Conservation (phyloP, 495 filamentous ascomycete species). For the Talaromyces proteolyticus region DNA sequence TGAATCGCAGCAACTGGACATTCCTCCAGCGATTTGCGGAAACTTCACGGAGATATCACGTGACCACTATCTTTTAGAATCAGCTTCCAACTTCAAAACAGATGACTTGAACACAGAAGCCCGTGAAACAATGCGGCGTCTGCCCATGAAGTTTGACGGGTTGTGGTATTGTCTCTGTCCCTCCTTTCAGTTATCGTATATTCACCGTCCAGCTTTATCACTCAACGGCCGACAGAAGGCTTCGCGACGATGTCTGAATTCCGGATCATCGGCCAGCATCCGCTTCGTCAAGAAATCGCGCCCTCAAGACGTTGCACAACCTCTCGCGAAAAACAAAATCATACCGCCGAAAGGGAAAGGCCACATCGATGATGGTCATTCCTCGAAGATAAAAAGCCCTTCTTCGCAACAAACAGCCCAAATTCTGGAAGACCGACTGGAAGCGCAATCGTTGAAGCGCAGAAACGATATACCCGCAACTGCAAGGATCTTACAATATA, state of each 20-base stretch:
- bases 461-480: constrained; percentile 14
- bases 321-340: too few species aligned
- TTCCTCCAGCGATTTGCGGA: too few species aligned
- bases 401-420: not conserved
- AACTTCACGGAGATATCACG: too few species aligned
- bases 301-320: not conserved
- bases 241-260: constrained; percentile 19
- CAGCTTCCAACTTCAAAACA: too few species aligned
- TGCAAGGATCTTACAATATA: constrained; percentile 21
- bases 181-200: constrained; percentile 28
- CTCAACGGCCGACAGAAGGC: not conserved
- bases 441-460: constrained; percentile 3
- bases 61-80: too few species aligned
- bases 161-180: constrained; percentile 66
- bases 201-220: constrained; percentile 9
- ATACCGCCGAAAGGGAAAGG: too few species aligned
- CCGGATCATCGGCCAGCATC: not conserved
- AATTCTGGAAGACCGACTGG: not conserved
- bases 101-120: not conserved
- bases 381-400: not conserved
- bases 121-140: not conserved
- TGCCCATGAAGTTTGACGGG: constrained; percentile 47
- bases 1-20: too few species aligned
- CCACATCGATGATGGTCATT: not conserved
- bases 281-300: not conserved